Percentiles rank a stretch among this genome's conserved stretches.
Evolutionary conservation across 805 yeast genomes (phyloP).

Genomic region (Ogataea nakhonphanomensis): DNA sequence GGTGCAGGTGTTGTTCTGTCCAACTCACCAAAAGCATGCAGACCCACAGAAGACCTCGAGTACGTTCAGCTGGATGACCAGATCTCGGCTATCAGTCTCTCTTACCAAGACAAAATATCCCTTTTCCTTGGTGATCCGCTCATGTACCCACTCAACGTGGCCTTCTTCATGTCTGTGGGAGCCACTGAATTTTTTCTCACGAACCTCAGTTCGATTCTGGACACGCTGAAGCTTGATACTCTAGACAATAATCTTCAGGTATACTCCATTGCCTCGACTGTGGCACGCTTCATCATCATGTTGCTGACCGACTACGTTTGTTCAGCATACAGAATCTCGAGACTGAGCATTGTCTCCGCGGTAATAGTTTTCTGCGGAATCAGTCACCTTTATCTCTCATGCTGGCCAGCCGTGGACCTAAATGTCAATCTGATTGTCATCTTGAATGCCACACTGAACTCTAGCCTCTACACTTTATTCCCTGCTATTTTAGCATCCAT

Average conservation of each 20-base stretch:
- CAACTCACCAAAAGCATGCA: slow-evolving; percentile 30
- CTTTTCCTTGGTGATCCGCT: slow-evolving; percentile 42
- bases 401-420: slow-evolving; percentile 9
- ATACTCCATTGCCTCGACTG: slow-evolving; percentile 62
- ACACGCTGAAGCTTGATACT: slow-evolving; percentile 17
- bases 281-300: slow-evolving; percentile 66
- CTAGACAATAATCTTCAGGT: slow-evolving; percentile 26
- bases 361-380: slow-evolving; percentile 27
- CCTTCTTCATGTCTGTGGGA: slow-evolving; percentile 70
- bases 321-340: slow-evolving; percentile 23
- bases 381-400: slow-evolving; percentile 31
- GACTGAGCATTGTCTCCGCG: slow-evolving; percentile 27
- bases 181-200: slow-evolving; percentile 85
- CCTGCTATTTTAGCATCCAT: slow-evolving; percentile 81
- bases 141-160: slow-evolving; percentile 60
- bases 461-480: slow-evolving; percentile 79
- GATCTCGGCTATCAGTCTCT: slow-evolving; percentile 18
- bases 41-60: slow-evolving; percentile 14
- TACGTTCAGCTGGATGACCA: slow-evolving; percentile 30
- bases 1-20: slow-evolving; percentile 34
- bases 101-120: slow-evolving; percentile 13
- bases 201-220: slow-evolving; percentile 58
- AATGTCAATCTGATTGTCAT: slow-evolving; percentile 24
- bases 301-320: slow-evolving; percentile 60
- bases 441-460: slow-evolving; percentile 42